Base-by-base conservation (phyloP, 2,329 filamentous ascomycete species). In the Apiospora malaysiana region DNA sequence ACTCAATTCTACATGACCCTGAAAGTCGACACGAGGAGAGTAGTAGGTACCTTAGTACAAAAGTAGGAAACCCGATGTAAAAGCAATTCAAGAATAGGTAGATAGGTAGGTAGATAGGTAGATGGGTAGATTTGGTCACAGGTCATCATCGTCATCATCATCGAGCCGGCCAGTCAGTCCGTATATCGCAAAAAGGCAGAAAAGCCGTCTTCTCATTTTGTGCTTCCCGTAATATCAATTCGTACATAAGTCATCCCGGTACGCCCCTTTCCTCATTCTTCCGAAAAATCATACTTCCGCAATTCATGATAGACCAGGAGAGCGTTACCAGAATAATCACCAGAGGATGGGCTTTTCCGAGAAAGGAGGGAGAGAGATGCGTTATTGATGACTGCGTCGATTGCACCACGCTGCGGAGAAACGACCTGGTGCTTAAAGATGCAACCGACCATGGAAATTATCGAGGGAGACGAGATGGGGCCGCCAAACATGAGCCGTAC, bases 381-480 rank as follows among this genome's bases (percentile, higher is more conserved):
- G 78, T 82, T 75, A 80, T 81, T 84, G 81, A 83, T 84, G 81
- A 86, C 83, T 85, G 84, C 82, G 86, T 88, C 86, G 86, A 86
- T 86, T 83, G 87, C 82, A 81, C 83, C 78, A 63, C 21, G 18
- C 56, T 83, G 70, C 42, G n/a, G 82, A 81, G 85, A 85, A 84
- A 84, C 27, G 46, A 42, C 67, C 81, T 84, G 85, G 85, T 82
- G 32, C 56, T 63, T 63, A n/a, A 84, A 86, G 85, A 85, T 87
- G 88, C 86, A 88, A 87, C 85, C 86, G 84, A 86, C 83, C 84
- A 82, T 84, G 81, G 81, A 82, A 82, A 75, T 63, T 80, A 77
- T 79, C 75, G 75, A 43, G 67, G 49, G 75, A 78, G 79, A 79
- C 78, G 81, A 82, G 78, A 21, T 27, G 43, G 66, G 32, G 42